A percentile compares a stretch with the other conserved stretches of the same genome.
phyloP scores from a whole-genome alignment of 164 flowering plant genomes.

The Stephania cephalantha region DNA sequence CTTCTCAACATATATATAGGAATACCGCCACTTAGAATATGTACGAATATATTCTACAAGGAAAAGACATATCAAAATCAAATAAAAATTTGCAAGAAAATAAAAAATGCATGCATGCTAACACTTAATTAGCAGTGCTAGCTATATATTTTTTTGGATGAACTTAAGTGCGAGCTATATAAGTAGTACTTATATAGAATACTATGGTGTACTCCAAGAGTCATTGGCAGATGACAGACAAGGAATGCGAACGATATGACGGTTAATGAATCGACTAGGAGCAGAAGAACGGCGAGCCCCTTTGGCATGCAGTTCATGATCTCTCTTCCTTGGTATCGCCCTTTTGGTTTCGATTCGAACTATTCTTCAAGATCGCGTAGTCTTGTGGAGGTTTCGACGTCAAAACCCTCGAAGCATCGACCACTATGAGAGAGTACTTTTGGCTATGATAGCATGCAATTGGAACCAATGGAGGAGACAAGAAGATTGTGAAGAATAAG shows the following conservation, averaged over 20 bases:
- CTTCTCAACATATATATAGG: background rate
- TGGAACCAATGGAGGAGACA: slow-evolving; percentile 4
- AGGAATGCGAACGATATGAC: slow-evolving; percentile 20
- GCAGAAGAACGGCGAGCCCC: slow-evolving; percentile 44
- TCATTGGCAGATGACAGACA: background rate
- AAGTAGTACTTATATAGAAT: background rate
- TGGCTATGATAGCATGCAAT: background rate
- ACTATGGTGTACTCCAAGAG: background rate
- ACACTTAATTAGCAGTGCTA: background rate
- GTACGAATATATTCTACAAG: too few species aligned
- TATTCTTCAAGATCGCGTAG: slow-evolving; percentile 16
- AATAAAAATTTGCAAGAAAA: background rate
- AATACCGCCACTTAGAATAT: too few species aligned
- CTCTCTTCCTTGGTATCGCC: slow-evolving; percentile 1
- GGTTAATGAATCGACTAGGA: slow-evolving; percentile 46
- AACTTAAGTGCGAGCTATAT: too few species aligned
- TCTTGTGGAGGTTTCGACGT: slow-evolving; percentile 9
- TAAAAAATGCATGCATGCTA: background rate
- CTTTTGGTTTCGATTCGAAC: slow-evolving; percentile 4
- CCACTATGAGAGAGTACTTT: background rate
- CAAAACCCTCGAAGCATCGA: slow-evolving; percentile 15
- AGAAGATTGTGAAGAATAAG: slow-evolving; percentile 17
- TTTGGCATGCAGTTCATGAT: slow-evolving; percentile 44
- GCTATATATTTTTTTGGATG: too few species aligned
- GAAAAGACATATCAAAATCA: too few species aligned